Evolutionary conservation across 2,329 filamentous ascomycete species (phyloP).

Genomic region (Cladosporium colombiae): DNA sequence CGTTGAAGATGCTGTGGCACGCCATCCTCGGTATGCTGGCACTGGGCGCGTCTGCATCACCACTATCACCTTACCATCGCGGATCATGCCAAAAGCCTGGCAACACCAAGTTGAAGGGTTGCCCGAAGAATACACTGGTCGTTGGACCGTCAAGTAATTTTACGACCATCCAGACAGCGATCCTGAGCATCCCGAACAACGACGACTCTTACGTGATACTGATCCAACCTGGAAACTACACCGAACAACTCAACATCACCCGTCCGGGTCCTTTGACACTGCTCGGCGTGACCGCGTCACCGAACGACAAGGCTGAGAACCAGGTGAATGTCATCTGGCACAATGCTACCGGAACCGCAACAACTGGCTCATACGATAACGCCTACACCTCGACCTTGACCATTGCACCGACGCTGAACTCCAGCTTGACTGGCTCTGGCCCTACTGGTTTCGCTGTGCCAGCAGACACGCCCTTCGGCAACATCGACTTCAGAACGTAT

Average conservation of each 20-base stretch:
- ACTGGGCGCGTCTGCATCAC: not conserved
- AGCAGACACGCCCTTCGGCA: slow-evolving; percentile 63
- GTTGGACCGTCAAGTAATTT: slow-evolving; percentile 31
- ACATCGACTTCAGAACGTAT: slow-evolving; percentile 63
- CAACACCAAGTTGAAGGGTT: slow-evolving; percentile 41
- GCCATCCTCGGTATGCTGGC: not conserved
- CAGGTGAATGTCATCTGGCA: slow-evolving; percentile 61
- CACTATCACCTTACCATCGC: not conserved
- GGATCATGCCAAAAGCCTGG: slow-evolving; percentile 42
- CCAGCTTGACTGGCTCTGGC: slow-evolving; percentile 62
- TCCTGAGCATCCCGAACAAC: slow-evolving; percentile 49
- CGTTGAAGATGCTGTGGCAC: not conserved
- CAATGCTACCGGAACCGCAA: slow-evolving; percentile 53
- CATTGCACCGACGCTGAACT: slow-evolving; percentile 63
- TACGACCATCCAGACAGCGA: slow-evolving; percentile 50
- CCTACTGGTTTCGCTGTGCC: slow-evolving; percentile 64
- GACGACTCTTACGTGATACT: slow-evolving; percentile 56
- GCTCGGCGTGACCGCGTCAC: slow-evolving; percentile 57
- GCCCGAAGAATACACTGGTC: slow-evolving; percentile 39
- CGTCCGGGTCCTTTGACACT: slow-evolving; percentile 62
- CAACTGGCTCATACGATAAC: slow-evolving; percentile 56
- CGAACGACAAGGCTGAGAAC: slow-evolving; percentile 51
- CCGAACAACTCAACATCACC: slow-evolving; percentile 66
- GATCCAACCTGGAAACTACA: slow-evolving; percentile 61
- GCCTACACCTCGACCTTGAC: slow-evolving; percentile 63